phyloP scores from a whole-genome alignment of 2,329 filamentous ascomycete genomes.

The Triangularia verruculosa region DNA sequence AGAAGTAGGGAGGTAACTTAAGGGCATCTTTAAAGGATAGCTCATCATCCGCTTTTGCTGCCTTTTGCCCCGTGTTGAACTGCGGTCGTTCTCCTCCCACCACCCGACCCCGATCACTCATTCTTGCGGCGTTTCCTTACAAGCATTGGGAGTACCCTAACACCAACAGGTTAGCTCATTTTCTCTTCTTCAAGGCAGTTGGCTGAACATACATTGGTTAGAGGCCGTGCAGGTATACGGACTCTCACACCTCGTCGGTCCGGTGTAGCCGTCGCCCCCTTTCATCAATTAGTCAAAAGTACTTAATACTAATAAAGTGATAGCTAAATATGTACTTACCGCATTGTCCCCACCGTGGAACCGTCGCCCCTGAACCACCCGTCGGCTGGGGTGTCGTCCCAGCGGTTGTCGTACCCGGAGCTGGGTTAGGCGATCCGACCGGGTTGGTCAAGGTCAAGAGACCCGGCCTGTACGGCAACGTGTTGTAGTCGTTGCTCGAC shows the following conservation, averaged over 20 bases:
- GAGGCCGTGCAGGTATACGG: not conserved
- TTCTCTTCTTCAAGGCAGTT: not conserved
- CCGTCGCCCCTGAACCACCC: not conserved
- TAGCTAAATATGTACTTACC: too few species aligned
- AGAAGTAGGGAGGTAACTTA: not conserved
- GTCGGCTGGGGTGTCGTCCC: slow-evolving; percentile 5
- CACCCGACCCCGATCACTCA: not conserved
- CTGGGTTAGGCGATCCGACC: not conserved
- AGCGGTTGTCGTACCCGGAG: not conserved
- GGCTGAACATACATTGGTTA: not conserved
- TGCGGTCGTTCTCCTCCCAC: not conserved
- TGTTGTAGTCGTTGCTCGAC: slow-evolving; percentile 45
- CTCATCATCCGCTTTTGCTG: not conserved
- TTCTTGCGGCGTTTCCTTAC: not conserved
- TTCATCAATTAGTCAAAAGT: too few species aligned
- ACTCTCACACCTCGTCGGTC: not conserved
- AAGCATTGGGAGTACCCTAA: not conserved
- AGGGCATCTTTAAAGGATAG: too few species aligned
- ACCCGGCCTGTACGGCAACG: slow-evolving; percentile 53
- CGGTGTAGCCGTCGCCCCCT: slow-evolving; percentile 3
- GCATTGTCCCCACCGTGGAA: slow-evolving; percentile 3
- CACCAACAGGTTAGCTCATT: not conserved
- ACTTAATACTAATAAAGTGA: too few species aligned
- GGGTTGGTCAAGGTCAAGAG: slow-evolving; percentile 45
- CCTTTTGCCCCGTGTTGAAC: not conserved